phyloP scores from a whole-genome alignment of 2,329 filamentous ascomycete genomes.

The Penicillium palitans region DNA sequence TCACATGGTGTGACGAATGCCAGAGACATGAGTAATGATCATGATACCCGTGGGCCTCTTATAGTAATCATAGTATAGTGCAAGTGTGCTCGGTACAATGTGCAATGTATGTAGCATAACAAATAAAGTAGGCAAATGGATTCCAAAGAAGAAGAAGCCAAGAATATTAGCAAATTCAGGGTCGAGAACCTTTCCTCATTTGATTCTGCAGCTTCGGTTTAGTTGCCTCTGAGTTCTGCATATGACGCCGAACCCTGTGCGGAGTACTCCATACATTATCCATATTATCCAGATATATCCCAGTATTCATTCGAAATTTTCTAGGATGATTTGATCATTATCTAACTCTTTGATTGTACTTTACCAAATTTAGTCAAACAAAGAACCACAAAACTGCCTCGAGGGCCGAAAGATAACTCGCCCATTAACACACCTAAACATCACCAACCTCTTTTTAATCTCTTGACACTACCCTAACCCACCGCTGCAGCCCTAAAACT shows the following conservation, averaged over 20 bases:
- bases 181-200: background rate
- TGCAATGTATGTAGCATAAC: background rate
- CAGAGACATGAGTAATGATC: slow-evolving; percentile 4
- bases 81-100: background rate
- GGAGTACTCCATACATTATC: background rate
- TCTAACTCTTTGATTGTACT: background rate
- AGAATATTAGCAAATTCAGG: background rate
- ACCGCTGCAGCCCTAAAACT: background rate
- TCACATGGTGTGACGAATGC: background rate
- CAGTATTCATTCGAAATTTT: background rate
- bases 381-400: background rate
- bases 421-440: background rate
- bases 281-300: background rate
- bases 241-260: background rate
- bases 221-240: slow-evolving; percentile 4
- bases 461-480: background rate
- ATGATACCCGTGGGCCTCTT: background rate
- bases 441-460: background rate
- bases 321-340: background rate
- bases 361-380: background rate
- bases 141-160: background rate
- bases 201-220: slow-evolving; percentile 5
- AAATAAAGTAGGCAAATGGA: background rate
- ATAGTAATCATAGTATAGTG: background rate
- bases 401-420: background rate